phyloP scores from a whole-genome alignment of 768 basidiomycete genomes.

The Termitomyces sp. region DNA sequence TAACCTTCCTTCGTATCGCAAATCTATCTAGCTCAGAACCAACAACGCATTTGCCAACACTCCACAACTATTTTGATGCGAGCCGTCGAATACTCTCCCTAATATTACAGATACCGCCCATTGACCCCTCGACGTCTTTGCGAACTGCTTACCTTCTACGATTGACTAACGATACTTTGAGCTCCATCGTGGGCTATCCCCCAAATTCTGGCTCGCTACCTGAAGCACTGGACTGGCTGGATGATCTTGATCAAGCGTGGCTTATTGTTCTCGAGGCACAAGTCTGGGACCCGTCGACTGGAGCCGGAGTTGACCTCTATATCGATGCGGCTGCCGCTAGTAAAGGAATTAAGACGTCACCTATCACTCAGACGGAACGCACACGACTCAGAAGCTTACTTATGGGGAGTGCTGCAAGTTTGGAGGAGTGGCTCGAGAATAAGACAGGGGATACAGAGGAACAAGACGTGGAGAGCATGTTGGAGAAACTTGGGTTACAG shows the following conservation, averaged over 20 bases:
- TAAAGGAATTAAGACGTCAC: slow-evolving; percentile 32
- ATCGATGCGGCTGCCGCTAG: slow-evolving; percentile 29
- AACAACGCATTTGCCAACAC: slow-evolving; percentile 48
- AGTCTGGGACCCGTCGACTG: slow-evolving; percentile 56
- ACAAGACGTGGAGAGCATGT: slow-evolving; percentile 30
- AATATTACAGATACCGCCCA: slow-evolving; percentile 69
- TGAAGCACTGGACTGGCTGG: slow-evolving; percentile 58
- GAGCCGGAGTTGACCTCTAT: slow-evolving; percentile 28
- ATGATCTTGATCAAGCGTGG: slow-evolving; percentile 76
- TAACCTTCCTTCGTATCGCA: not conserved
- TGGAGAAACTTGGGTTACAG: slow-evolving; percentile 50
- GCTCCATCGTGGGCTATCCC: slow-evolving; percentile 56
- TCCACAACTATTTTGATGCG: slow-evolving; percentile 54
- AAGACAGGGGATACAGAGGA: slow-evolving; percentile 19
- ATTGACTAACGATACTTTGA: slow-evolving; percentile 62
- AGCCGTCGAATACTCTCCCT: slow-evolving; percentile 52
- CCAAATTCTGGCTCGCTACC: slow-evolving; percentile 38
- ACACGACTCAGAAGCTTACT: slow-evolving; percentile 67
- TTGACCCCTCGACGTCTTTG: slow-evolving; percentile 63
- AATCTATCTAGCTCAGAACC: slow-evolving; percentile 34
- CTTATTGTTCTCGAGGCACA: slow-evolving; percentile 55
- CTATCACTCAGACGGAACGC: slow-evolving; percentile 64
- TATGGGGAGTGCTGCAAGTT: slow-evolving; percentile 45
- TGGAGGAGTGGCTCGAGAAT: slow-evolving; percentile 65
- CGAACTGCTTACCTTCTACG: slow-evolving; percentile 66